phyloP scores from a whole-genome alignment of 805 yeast species.

The Torulaspora franciscae region DNA sequence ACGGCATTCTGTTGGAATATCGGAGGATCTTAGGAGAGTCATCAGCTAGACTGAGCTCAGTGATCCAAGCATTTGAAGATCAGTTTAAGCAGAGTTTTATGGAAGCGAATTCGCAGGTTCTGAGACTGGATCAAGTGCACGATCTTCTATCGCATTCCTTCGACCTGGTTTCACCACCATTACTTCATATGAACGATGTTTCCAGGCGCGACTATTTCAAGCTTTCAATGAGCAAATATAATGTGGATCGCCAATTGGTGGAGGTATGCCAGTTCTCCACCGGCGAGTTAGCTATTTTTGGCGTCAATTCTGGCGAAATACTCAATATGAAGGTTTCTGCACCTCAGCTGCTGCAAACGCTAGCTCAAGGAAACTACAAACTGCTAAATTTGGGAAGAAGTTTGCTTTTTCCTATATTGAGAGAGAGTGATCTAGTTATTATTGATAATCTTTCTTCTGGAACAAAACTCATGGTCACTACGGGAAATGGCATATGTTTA shows the following conservation, averaged over 20 bases:
- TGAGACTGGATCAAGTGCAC: slow-evolving; percentile 24
- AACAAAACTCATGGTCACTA: slow-evolving; percentile 18
- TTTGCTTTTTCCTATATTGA: slow-evolving; percentile 27
- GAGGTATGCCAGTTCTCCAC: slow-evolving; percentile 27
- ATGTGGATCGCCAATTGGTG: slow-evolving; percentile 17
- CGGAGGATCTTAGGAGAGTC: slow-evolving; percentile 10
- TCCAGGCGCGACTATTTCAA: slow-evolving; percentile 23
- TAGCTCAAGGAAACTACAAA: slow-evolving; percentile 13
- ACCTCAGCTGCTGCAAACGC: slow-evolving; percentile 12
- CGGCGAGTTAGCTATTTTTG: slow-evolving; percentile 29
- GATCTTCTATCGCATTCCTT: slow-evolving; percentile 24
- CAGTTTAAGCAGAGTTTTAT: slow-evolving; percentile 18
- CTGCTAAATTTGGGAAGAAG: slow-evolving; percentile 25
- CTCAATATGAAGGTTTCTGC: slow-evolving; percentile 9
- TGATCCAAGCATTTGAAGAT: slow-evolving; percentile 17
- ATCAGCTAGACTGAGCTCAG: slow-evolving; percentile 12
- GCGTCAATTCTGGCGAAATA: slow-evolving; percentile 21
- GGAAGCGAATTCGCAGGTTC: slow-evolving; percentile 12
- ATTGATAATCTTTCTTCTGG: slow-evolving; percentile 8
- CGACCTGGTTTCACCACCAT: slow-evolving; percentile 18
- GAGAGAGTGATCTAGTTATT: slow-evolving; percentile 23
- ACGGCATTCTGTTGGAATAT: slow-evolving; percentile 8
- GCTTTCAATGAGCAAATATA: slow-evolving; percentile 18
- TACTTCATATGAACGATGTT: slow-evolving; percentile 17
- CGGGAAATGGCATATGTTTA: slow-evolving; percentile 23